Base-by-base conservation (phyloP, 1,284 basidiomycete species). In the Fomitopsis betulina region DNA sequence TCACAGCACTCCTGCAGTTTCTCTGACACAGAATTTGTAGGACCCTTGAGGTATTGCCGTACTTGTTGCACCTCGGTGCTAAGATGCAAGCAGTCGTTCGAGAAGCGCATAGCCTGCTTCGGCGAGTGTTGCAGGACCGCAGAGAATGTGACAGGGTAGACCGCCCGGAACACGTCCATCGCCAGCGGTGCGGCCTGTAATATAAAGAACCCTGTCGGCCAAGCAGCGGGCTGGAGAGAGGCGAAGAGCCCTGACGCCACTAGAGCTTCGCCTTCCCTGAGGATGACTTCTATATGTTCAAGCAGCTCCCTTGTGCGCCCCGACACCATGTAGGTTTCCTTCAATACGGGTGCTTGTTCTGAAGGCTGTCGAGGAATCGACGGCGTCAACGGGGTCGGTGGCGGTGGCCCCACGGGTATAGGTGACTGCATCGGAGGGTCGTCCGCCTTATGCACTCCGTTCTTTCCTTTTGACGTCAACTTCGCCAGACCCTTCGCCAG, bases 81-180 rank as follows among this genome's bases (percentile, higher is more conserved):
- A 58, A 98, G 76, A 70, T 89, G 94, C 27, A 81, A 70, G 65
- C 89, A 94, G 63, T 97, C 93, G 71, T 98, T 98, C 25, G 91
- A 86, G 68, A 93, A 91, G 54, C 89, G 85, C 81, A 98, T 88
- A 1, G 83, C 78, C 30, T 81, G 74, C 15, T 84, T 82, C 5
- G 88, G 78, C 0, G 82, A 80, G 37, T 80, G 73, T 15, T 73
- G 67, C 39, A 93, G 73, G 27, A 79, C 75, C 23, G 75, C 67
- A 1, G 78, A 74, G 62, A 87, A 88, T 43, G 81, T 79, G 7
- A 89, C 81, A n/a, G 92, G 93, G 70, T 91, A 88, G 33, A 96
- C 74, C 0, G 90, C 92, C 42, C 89, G 84, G 73, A 89, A 93
- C 6, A 98, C 75, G 60, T 96, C 93, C 50, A 96, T 78, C 3